Conservation (phyloP, 352 stramenopile species). For the Lagenidium sp. region DNA sequence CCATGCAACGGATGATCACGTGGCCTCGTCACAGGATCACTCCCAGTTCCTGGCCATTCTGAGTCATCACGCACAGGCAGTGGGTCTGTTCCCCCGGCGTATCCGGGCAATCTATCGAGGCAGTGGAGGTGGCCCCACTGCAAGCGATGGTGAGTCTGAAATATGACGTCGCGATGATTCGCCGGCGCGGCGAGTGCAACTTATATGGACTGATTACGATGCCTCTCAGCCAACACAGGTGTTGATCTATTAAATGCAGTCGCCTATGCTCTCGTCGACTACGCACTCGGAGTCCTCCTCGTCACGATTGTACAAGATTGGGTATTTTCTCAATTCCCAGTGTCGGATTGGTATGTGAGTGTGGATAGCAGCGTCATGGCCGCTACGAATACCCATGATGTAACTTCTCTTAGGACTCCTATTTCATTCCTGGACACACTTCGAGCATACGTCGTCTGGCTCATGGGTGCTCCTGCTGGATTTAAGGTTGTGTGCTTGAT, state of each 20-base stretch:
- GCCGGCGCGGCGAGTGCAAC: no score
- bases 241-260: conserved; percentile 6
- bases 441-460: conserved; percentile 53
- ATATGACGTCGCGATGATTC: no score
- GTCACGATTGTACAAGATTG: conserved; percentile 4
- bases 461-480: conserved; percentile 64
- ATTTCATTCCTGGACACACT: conserved; percentile 27
- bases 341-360: conserved; percentile 1
- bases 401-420: not conserved
- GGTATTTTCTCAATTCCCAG: conserved; percentile 1
- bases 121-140: not conserved
- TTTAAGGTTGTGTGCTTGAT: conserved; percentile 39
- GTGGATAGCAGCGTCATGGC: not conserved
- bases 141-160: not conserved
- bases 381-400: not conserved
- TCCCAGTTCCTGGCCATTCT: conserved; percentile 7
- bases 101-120: conserved; percentile 5
- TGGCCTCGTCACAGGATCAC: conserved; percentile 4
- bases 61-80: not conserved
- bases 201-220: no score
- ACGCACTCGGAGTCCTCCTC: conserved; percentile 10
- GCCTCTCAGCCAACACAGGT: not conserved
- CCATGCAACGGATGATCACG: no score
- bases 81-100: not conserved
- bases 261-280: conserved; percentile 2